Percentiles rank a stretch among this genome's conserved stretches.
These are phyloP conservation scores for Thymus mandschuricus DNA, from an alignment of 257 asterid species.

Conservation along the genomic window DNA sequence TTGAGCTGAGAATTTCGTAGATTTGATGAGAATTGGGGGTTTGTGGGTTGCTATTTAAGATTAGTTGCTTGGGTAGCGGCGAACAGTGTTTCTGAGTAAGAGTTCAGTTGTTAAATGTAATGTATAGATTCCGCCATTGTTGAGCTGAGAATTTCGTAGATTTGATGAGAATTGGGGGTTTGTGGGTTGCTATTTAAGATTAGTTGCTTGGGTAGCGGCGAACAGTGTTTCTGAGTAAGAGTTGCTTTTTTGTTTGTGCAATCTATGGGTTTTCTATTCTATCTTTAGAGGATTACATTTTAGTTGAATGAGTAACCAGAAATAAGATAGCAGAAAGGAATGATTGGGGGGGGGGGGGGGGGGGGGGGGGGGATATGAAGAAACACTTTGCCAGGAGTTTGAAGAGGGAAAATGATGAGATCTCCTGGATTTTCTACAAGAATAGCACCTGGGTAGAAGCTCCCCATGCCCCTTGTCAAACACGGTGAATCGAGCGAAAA, in stretches of 20 bases:
- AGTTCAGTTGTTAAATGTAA: too few relatives aligned
- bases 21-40: not conserved
- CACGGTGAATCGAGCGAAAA: too few relatives aligned
- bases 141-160: slow-evolving; percentile 26
- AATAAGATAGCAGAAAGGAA: not conserved
- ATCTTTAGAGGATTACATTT: not conserved
- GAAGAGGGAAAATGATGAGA: too few relatives aligned
- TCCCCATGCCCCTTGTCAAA: too few relatives aligned
- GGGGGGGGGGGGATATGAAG: too few relatives aligned
- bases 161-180: not conserved
- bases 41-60: not conserved
- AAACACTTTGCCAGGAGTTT: too few relatives aligned
- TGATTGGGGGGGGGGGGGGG: not conserved
- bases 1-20: slow-evolving; percentile 26
- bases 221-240: too few relatives aligned
- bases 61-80: not conserved
- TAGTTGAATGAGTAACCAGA: not conserved
- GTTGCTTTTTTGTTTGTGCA: not conserved
- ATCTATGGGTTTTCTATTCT: not conserved
- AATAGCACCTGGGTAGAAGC: too few relatives aligned
- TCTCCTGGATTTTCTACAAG: too few relatives aligned
- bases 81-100: too few relatives aligned
- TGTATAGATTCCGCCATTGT: not conserved
- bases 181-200: not conserved
- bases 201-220: not conserved